Evolutionary conservation across 2,329 filamentous ascomycete genomes (phyloP), one percentile per base, ranked within the genome.

Genomic region (Trichoderma oligosporum): DNA sequence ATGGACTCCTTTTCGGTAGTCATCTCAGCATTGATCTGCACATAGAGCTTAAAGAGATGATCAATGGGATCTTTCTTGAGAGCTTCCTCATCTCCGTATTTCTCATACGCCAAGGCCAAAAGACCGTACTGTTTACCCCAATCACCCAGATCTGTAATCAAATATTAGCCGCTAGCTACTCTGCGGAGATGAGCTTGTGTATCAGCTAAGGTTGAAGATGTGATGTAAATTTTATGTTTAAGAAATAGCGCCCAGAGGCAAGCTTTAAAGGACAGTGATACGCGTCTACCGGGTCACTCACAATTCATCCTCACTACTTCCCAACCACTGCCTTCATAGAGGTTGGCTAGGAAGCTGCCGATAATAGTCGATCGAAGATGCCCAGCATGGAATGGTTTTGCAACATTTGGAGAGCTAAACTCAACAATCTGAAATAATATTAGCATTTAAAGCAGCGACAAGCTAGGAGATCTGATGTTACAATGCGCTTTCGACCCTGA

Each of bases 371-470:
- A 88, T 66, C 88, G 81, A 65, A 91, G 76, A 71, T 92, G 88
- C 11, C 87, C 87, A 36, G 87, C 88, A 68, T 91, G 87, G 76
- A 91, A 91, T 22, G 87, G 89, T 74, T 93, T 93, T 44, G 89
- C 89, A 59, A 94, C 91, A 70, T 94, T 94, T 49, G 90, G 89
- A 7, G 87, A 91, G 7, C 87, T 91, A 72, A 93, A 94, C 67
- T 94, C 89, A 65, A 94, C 82, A 51, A 94, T 82, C 67, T 67
- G 38, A 39, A 6, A 16, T 16, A 22, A 24, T 22, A 44, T 57
- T 51, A 57, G 45, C 22, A 38, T n/a, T 12, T 5, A 18, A 7
- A n/a, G 5, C 14, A 24, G 9, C 0, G 0, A n/a, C 9, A 22
- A 9, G n/a, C 58, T 14, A 11, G 24, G 20, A 8, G 11, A n/a